These are phyloP conservation scores for Annulohypoxylon truncatum DNA, from an alignment of 2,329 filamentous ascomycete genomes.

Conservation along the genomic window DNA sequence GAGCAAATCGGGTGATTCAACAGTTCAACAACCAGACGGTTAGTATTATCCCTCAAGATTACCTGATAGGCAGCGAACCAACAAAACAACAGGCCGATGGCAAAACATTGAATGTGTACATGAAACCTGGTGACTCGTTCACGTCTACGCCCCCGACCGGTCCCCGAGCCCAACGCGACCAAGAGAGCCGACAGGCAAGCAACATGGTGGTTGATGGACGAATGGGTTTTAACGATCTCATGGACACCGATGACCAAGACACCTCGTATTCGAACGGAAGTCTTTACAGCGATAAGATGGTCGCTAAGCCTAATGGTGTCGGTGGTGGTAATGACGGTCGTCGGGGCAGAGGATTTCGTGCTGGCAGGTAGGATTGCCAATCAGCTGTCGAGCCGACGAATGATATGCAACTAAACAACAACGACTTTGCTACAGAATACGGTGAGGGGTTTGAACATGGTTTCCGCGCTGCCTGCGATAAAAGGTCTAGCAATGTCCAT, in stretches of 20 bases:
- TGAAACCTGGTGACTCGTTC: slow-evolving; percentile 64
- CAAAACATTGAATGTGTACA: slow-evolving; percentile 77
- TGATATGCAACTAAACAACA: background rate
- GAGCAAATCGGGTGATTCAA: slow-evolving; percentile 78
- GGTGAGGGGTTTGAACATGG: too few relatives aligned
- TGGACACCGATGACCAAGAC: slow-evolving; percentile 52
- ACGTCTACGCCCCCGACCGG: slow-evolving; percentile 45
- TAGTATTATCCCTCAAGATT: slow-evolving; percentile 47
- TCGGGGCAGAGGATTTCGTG: slow-evolving; percentile 42
- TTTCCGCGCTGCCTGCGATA: too few relatives aligned
- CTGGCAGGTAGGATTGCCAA: slow-evolving; percentile 41
- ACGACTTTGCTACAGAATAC: too few relatives aligned
- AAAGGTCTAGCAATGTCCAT: too few relatives aligned
- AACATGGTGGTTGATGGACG: slow-evolving; percentile 64
- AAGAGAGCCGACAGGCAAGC: slow-evolving; percentile 47
- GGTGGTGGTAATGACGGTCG: slow-evolving; percentile 34
- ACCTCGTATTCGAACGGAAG: slow-evolving; percentile 45
- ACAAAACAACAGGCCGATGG: slow-evolving; percentile 72
- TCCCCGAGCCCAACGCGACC: slow-evolving; percentile 50
- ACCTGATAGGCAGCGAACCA: slow-evolving; percentile 1
- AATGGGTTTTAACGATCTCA: slow-evolving; percentile 64
- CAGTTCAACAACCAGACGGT: slow-evolving; percentile 85
- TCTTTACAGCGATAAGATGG: slow-evolving; percentile 65
- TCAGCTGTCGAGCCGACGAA: background rate
- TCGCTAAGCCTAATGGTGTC: slow-evolving; percentile 41